Evolutionary conservation across 495 filamentous ascomycete species (phyloP), one percentile per base, ranked within the genome.

Genomic region (Hypoxylon fuscum): DNA sequence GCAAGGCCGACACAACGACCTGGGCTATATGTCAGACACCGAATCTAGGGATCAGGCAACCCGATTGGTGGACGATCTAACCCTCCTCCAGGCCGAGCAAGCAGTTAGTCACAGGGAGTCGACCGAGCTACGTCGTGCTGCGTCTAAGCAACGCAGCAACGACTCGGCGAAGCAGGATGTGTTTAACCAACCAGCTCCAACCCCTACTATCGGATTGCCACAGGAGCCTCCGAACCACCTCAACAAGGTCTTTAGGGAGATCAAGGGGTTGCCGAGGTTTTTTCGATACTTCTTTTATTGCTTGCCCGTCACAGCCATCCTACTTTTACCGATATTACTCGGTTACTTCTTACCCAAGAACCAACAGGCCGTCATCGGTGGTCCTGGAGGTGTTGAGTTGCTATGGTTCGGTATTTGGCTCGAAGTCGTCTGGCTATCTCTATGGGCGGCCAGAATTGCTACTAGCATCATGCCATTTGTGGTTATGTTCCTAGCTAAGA

Each of bases 371-470:
- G 74, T 78, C 12, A 69, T 85, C 23, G 85, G 89, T 2, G 87
- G 77, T 15, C 87, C 91, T 6, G 94, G 93, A 2, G 92, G 87
- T 29, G 91, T 97, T 1, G 52, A 83, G 59, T 70, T 97, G 53
- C 77, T 92, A 45, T 98, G 94, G 94, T 97, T 98, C 61, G 88
- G 90, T 38, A 90, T 97, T 43, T 98, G 94, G 94, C 80, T 98
- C 42, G 90, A 96, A 72, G 88, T 96, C 20, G 85, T 97, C 38
- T 98, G 94, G 94, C 77, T 96, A 37, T 91, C 92, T 1, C 78
- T 97, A 0, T 98, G 95, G 95, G 89, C 86, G 21, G 88, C 88
- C 0, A 71, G 90, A 75, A 89, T 97, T 47, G 75, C 91, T 8
- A 86, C 90, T 4, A 90, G 93, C 68, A 80, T 83, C 38, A 77